Conservation (phyloP, 176 grass and related monocot species). For the Carex littledalei region DNA sequence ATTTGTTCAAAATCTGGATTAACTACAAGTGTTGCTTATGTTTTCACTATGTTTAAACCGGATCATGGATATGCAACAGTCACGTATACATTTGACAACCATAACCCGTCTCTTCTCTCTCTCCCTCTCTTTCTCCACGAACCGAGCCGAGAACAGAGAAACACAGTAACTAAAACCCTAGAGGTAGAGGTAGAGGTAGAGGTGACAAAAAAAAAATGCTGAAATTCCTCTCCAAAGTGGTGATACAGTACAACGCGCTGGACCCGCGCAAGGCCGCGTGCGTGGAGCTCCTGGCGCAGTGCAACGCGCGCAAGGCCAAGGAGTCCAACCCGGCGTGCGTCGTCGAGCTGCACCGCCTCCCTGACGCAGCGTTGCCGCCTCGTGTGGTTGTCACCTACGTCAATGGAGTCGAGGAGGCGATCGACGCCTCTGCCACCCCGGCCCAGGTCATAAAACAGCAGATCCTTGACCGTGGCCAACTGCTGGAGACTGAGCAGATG, state of each 20-base stretch:
- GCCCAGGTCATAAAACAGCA: constrained; percentile 68
- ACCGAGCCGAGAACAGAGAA: neutral
- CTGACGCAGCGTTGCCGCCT: constrained; percentile 30
- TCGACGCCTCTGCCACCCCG: constrained; percentile 50
- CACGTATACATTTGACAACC: too few relatives aligned
- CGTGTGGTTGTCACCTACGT: constrained; percentile 69
- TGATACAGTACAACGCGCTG: constrained; percentile 74
- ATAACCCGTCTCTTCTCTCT: neutral
- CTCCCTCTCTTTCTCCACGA: neutral
- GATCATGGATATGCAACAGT: too few relatives aligned
- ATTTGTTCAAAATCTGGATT: too few relatives aligned
- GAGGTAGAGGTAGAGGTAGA: too few relatives aligned
- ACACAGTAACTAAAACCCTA: neutral
- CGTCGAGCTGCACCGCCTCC: constrained; percentile 82
- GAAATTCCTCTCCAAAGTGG: constrained; percentile 85
- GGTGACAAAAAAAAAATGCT: constrained; percentile 44
- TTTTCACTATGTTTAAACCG: too few relatives aligned
- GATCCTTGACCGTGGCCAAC: constrained; percentile 63
- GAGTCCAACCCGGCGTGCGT: constrained; percentile 87
- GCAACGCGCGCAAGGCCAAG: constrained; percentile 90
- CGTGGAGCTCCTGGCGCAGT: constrained; percentile 90
- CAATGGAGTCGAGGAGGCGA: constrained; percentile 67
- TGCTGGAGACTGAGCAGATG: constrained; percentile 86
- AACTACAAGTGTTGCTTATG: too few relatives aligned
- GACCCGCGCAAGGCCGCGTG: constrained; percentile 85